Evolutionary conservation across 192 early-diverging fungal species (phyloP).

Genomic region (Backusella tarrabulga): DNA sequence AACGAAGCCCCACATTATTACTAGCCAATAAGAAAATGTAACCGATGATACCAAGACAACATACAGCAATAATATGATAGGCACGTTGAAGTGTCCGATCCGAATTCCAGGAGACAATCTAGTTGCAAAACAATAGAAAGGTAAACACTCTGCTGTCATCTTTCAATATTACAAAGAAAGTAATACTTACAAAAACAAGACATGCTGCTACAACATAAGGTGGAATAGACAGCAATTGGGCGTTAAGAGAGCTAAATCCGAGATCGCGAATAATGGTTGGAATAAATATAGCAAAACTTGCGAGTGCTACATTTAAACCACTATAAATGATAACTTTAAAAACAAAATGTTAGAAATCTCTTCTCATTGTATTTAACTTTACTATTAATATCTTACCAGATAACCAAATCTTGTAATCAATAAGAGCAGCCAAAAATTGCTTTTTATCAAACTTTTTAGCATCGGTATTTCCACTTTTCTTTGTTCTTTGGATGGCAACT

Average conservation of each 20-base stretch:
- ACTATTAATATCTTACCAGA: conserved; percentile 11
- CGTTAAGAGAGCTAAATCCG: conserved; percentile 22
- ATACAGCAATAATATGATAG: conserved; percentile 35
- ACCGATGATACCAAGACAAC: conserved; percentile 32
- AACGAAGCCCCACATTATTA: conserved; percentile 32
- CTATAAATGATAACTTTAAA: conserved; percentile 27
- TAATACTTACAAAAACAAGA: conserved; percentile 34
- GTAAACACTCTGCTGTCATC: background rate
- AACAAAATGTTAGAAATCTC: background rate
- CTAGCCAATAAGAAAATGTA: conserved; percentile 46
- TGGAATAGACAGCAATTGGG: conserved; percentile 18
- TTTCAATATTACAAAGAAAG: background rate
- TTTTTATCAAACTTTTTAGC: conserved; percentile 18
- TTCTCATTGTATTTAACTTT: background rate
- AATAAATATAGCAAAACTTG: conserved; percentile 49
- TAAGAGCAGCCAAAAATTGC: conserved; percentile 37
- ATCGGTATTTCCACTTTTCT: conserved; percentile 24
- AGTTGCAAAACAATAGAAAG: background rate
- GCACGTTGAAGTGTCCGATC: conserved; percentile 50
- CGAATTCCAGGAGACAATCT: conserved; percentile 42
- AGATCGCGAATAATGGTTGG: conserved; percentile 47
- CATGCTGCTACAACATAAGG: conserved; percentile 25
- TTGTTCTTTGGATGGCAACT: conserved; percentile 35
- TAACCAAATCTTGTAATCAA: conserved; percentile 33
- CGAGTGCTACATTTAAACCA: conserved; percentile 49